Conservation (phyloP, 2,329 filamentous ascomycete genomes). For the Harringtonia aguacate region DNA sequence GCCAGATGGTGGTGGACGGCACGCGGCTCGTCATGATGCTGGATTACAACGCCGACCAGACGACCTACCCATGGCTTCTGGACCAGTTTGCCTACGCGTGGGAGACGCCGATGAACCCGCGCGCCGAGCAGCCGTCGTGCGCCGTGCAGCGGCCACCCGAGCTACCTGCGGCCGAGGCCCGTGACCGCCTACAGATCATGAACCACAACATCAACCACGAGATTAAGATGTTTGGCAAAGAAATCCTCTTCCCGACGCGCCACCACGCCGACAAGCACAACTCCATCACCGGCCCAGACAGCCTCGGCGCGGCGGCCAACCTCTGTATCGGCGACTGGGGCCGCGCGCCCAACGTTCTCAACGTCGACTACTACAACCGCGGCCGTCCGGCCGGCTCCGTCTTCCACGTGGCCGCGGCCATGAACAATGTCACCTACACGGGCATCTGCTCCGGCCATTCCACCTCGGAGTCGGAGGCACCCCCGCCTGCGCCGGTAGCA, state of each 20-base stretch:
- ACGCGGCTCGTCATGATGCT: slow-evolving; percentile 72
- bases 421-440: slow-evolving; percentile 70
- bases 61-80: slow-evolving; percentile 68
- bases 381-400: slow-evolving; percentile 59
- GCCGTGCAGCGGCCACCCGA: slow-evolving; percentile 64
- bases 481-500: no score
- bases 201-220: slow-evolving; percentile 89
- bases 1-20: slow-evolving; percentile 59
- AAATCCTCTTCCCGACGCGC: slow-evolving; percentile 61
- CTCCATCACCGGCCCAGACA: slow-evolving; percentile 51
- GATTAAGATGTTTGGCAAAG: slow-evolving; percentile 52
- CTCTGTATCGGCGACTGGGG: slow-evolving; percentile 54
- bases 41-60: slow-evolving; percentile 77
- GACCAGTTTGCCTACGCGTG: slow-evolving; percentile 84
- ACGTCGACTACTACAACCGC: slow-evolving; percentile 78
- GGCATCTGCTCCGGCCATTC: no score
- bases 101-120: slow-evolving; percentile 79
- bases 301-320: slow-evolving; percentile 52
- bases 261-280: slow-evolving; percentile 64
- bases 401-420: slow-evolving; percentile 59
- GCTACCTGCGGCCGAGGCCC: slow-evolving; percentile 40
- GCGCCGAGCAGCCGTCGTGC: slow-evolving; percentile 58
- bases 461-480: no score
- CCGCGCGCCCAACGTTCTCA: slow-evolving; percentile 63
- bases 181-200: slow-evolving; percentile 62